Evolutionary conservation across 768 basidiomycete species (phyloP).

Genomic region (Hygrocybe coccinea): DNA sequence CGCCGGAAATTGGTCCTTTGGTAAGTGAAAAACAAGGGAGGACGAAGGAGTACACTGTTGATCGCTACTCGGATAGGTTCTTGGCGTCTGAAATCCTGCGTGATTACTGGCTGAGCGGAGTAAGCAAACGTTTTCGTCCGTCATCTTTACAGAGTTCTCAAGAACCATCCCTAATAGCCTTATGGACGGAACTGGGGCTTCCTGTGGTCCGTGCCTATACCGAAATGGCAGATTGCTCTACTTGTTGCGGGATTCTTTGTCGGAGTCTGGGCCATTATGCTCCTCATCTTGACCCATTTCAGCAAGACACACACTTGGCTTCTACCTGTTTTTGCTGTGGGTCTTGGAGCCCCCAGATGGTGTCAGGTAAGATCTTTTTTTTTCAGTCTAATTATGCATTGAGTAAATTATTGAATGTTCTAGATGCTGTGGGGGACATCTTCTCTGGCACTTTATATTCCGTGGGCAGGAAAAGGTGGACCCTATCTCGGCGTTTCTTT

Average conservation of each 20-base stretch:
- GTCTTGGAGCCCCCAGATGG: conserved; percentile 90
- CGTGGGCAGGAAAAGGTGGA: conserved; percentile 83
- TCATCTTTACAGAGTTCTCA: neutral
- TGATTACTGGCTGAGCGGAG: conserved; percentile 89
- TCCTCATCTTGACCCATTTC: conserved; percentile 74
- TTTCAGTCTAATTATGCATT: neutral
- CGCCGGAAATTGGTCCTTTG: conserved; percentile 88
- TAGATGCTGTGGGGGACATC: conserved; percentile 95
- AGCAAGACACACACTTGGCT: conserved; percentile 96
- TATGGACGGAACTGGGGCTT: conserved; percentile 95
- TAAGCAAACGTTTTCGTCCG: conserved; percentile 34
- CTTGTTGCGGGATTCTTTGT: conserved; percentile 83
- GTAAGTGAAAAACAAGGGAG: conserved; percentile 22
- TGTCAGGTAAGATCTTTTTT: conserved; percentile 60
- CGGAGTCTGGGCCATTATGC: conserved; percentile 73
- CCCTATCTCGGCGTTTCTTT: conserved; percentile 86
- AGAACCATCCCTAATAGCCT: conserved; percentile 41
- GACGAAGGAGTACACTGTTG: neutral
- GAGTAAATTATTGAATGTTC: conserved; percentile 6
- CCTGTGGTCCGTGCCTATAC: conserved; percentile 80
- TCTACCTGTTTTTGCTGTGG: conserved; percentile 90
- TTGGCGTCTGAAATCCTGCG: conserved; percentile 85
- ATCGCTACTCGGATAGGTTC: conserved; percentile 39
- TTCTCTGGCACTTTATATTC: conserved; percentile 86
- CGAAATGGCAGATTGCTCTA: conserved; percentile 77